Percentiles rank a stretch among this genome's conserved stretches.
phyloP scores from a whole-genome alignment of 176 grass and related monocot genomes.

The Carex littledalei region DNA sequence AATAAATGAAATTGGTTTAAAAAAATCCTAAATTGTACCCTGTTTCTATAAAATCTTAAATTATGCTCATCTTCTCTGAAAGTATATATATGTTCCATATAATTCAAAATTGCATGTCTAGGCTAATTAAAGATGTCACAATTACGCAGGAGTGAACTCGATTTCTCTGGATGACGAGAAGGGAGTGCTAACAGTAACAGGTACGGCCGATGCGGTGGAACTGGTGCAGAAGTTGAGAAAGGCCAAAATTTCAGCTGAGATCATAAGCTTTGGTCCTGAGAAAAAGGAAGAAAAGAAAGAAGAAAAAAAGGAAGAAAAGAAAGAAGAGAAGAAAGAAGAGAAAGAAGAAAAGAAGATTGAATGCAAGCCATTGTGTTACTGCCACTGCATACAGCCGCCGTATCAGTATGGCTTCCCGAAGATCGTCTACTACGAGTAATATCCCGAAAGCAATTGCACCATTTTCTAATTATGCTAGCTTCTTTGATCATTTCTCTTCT shows the following conservation, averaged over 20 bases:
- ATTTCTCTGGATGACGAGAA: conserved; percentile 47
- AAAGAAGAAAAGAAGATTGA: no score
- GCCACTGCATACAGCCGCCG: not conserved
- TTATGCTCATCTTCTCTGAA: not conserved
- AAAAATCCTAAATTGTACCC: not conserved
- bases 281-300: conserved; percentile 38
- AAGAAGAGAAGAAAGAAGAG: no score
- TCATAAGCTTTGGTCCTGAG: conserved; percentile 57
- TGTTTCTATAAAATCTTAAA: not conserved
- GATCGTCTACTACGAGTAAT: not conserved
- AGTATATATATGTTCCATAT: not conserved
- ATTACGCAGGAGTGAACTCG: conserved; percentile 48
- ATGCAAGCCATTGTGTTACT: not conserved
- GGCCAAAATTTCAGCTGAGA: conserved; percentile 18
- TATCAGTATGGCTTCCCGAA: not conserved
- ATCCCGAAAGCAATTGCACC: not conserved
- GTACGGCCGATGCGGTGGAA: conserved; percentile 44
- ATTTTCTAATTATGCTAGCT: not conserved
- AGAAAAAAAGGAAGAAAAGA: conserved; percentile 29
- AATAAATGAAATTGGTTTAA: not conserved
- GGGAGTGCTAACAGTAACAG: conserved; percentile 48
- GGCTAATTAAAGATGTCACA: not conserved
- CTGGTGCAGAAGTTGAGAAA: conserved; percentile 39
- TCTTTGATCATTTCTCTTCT: not conserved
- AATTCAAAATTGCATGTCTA: not conserved